A percentile compares a stretch with the other conserved stretches of the same genome.
Conservation (phyloP, 1,284 basidiomycete genomes). For the Irpex rosettiformis region DNA sequence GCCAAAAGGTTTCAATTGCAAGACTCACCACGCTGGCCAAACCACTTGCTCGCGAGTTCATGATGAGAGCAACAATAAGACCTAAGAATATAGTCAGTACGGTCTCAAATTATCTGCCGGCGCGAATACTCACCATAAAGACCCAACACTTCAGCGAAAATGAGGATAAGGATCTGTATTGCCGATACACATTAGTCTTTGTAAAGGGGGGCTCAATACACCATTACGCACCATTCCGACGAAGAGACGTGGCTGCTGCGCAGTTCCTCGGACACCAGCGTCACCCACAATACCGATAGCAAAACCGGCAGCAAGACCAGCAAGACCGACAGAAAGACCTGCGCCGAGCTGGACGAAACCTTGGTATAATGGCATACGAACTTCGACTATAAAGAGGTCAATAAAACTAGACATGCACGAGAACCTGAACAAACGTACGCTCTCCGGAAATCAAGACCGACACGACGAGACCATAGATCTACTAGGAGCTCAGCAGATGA, state of each 20-base stretch:
- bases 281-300: conserved; percentile 96
- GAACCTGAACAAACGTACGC: conserved; percentile 45
- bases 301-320: conserved; percentile 88
- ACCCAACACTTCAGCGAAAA: conserved; percentile 84
- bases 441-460: conserved; percentile 82
- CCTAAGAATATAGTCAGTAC: conserved; percentile 31
- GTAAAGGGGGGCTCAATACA: conserved; percentile 6
- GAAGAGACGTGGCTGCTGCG: conserved; percentile 91
- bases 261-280: conserved; percentile 87
- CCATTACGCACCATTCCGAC: conserved; percentile 69
- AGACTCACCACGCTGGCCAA: conserved; percentile 22
- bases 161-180: conserved; percentile 63
- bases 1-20: neutral
- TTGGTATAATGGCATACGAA: conserved; percentile 67
- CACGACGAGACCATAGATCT: conserved; percentile 90
- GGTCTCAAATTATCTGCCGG: neutral
- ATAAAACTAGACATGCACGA: conserved; percentile 11
- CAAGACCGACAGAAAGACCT: conserved; percentile 83
- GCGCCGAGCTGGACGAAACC: conserved; percentile 91
- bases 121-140: conserved; percentile 52
- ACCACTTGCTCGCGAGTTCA: conserved; percentile 63
- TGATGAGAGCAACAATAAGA: conserved; percentile 87
- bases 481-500: neutral
- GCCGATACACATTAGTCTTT: neutral
- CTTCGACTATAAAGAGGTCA: conserved; percentile 34